A percentile compares a stretch with the other conserved stretches of the same genome.
Evolutionary conservation across 257 asterid genomes (phyloP).

Genomic region (Solanum peruvianum): DNA sequence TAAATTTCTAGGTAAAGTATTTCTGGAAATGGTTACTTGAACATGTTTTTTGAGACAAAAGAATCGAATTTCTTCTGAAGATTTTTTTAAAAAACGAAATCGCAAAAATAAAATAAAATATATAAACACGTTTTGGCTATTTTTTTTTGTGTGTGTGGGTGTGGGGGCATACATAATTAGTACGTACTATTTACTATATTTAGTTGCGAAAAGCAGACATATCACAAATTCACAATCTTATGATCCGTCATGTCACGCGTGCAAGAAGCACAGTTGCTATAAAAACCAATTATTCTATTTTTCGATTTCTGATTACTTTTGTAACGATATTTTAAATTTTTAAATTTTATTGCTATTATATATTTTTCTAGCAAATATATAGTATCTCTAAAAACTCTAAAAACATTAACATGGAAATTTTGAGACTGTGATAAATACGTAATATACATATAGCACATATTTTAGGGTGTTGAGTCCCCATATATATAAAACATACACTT

Average conservation of each 20-base stretch:
- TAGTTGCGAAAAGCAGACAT: neutral
- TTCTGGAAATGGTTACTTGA: neutral
- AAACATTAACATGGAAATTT: no score
- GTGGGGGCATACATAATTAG: no score
- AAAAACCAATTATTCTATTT: neutral
- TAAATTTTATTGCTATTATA: no score
- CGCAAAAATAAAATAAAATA: neutral
- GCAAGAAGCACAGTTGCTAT: neutral
- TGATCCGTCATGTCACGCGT: neutral
- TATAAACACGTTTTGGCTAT: neutral
- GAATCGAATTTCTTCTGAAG: neutral
- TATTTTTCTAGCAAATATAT: neutral
- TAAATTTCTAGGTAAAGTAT: neutral
- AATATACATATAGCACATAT: neutral
- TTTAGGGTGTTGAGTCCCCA: neutral
- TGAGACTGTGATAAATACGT: neutral
- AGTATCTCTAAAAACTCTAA: no score
- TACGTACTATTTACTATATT: neutral
- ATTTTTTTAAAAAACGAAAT: neutral
- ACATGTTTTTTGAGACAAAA: neutral
- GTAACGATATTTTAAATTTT: no score
- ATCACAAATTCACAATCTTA: neutral
- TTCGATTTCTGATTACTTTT: neutral
- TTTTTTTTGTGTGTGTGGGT: no score
- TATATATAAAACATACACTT: neutral